Conservation (phyloP, 441 rosid genomes). For the Omphalea diandra region DNA sequence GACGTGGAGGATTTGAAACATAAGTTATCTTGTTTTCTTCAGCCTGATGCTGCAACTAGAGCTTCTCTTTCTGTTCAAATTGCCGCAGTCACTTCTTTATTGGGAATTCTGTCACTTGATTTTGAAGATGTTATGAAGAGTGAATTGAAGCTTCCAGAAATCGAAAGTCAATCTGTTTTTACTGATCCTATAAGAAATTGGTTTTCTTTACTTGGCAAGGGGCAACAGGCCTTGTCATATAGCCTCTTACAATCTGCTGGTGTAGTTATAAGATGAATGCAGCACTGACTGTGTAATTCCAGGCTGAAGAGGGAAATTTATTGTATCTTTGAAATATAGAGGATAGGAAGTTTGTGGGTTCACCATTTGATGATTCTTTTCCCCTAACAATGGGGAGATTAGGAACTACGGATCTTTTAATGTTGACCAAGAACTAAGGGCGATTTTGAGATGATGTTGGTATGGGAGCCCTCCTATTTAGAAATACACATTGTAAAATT, state of each 20-base stretch:
- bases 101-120: slow-evolving; percentile 40
- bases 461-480: too few relatives aligned
- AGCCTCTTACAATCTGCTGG: slow-evolving; percentile 28
- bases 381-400: not conserved
- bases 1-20: slow-evolving; percentile 49
- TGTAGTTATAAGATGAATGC: slow-evolving; percentile 1
- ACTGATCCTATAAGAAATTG: slow-evolving; percentile 47
- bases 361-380: not conserved
- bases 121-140: slow-evolving; percentile 31
- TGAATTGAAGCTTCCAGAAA: slow-evolving; percentile 26
- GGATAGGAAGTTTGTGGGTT: not conserved
- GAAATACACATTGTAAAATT: too few relatives aligned
- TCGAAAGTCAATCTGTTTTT: slow-evolving; percentile 30
- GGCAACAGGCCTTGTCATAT: slow-evolving; percentile 35
- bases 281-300: not conserved
- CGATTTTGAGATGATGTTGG: slow-evolving; percentile 12
- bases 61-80: slow-evolving; percentile 60
- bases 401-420: not conserved
- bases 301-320: not conserved
- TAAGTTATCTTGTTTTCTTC: slow-evolving; percentile 44
- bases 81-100: slow-evolving; percentile 48
- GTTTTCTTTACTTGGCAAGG: slow-evolving; percentile 52
- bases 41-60: slow-evolving; percentile 29
- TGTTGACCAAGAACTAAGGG: not conserved
- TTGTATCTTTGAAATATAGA: not conserved